Percentiles rank a stretch among this genome's conserved stretches.
Evolutionary conservation across 768 basidiomycete species (phyloP).

Genomic region (Russula sp.): DNA sequence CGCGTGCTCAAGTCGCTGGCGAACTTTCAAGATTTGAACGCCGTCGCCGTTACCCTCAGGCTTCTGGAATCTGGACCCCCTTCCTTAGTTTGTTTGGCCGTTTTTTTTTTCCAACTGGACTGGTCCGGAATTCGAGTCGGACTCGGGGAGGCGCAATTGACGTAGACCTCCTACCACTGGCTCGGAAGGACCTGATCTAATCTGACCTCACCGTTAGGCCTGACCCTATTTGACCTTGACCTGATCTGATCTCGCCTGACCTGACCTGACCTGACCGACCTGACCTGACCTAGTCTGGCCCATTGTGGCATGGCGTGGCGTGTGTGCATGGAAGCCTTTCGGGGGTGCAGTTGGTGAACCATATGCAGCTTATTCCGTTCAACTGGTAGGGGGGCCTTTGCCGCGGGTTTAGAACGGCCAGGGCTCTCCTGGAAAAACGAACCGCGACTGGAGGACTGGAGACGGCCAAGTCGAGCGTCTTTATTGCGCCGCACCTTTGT

Average conservation of each 20-base stretch:
- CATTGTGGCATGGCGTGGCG: not conserved
- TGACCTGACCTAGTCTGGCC: not conserved
- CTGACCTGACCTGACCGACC: not conserved
- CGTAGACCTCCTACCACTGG: no score
- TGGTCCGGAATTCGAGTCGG: not conserved
- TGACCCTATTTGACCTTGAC: not conserved
- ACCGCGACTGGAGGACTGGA: no score
- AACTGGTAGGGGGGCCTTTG: not conserved
- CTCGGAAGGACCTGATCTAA: not conserved
- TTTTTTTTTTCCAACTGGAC: not conserved
- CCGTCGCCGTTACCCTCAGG: not conserved
- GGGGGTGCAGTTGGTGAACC: not conserved
- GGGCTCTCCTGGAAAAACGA: not conserved
- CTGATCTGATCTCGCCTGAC: not conserved
- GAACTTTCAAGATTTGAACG: not conserved
- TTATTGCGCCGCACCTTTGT: conserved; percentile 1
- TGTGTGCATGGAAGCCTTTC: not conserved
- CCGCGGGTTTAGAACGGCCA: not conserved
- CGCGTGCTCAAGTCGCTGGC: no score
- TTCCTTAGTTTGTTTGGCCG: no score
- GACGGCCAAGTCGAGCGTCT: not conserved
- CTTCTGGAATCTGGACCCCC: not conserved
- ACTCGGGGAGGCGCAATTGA: not conserved
- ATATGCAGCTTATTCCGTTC: not conserved
- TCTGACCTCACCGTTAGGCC: not conserved